Evolutionary conservation across 257 asterid genomes (phyloP).

Genomic region (Verbena officinalis): DNA sequence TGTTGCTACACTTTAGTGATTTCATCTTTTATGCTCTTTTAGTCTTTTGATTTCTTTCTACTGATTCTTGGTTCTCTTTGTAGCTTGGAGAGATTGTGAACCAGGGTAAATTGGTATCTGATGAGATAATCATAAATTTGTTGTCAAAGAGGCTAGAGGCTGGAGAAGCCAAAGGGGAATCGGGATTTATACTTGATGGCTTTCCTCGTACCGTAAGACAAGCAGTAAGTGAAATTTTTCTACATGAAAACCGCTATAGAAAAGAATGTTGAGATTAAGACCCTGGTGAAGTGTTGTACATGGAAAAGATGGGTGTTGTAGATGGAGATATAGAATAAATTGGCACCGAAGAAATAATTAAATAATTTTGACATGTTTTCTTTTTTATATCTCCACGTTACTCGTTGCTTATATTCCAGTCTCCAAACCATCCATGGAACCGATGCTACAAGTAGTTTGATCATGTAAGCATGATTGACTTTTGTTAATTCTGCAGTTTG

Average conservation of each 20-base stretch:
- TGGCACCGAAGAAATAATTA: not conserved
- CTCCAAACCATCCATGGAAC: not conserved
- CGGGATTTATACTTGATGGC: constrained; percentile 91
- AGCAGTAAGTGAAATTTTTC: constrained; percentile 63
- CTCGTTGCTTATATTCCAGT: not conserved
- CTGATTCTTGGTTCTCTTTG: constrained; percentile 14
- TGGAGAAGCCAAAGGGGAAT: constrained; percentile 85
- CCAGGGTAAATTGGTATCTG: constrained; percentile 95
- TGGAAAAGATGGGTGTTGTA: not conserved
- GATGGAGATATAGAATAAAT: not conserved
- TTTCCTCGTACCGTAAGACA: constrained; percentile 96
- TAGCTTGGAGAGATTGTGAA: constrained; percentile 90
- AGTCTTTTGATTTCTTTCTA: no score
- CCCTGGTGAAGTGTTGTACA: not conserved
- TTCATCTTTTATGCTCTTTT: not conserved
- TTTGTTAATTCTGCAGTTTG: no score
- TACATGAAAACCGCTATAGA: not conserved
- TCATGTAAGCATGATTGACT: not conserved
- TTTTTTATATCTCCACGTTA: not conserved
- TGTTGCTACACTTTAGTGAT: not conserved
- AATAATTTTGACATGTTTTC: not conserved
- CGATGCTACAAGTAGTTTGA: not conserved
- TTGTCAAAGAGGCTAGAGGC: constrained; percentile 90
- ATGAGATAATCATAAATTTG: constrained; percentile 79
- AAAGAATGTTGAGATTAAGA: not conserved